Evolutionary conservation across 495 filamentous ascomycete species (phyloP).

Genomic region (Immersiella caudata): DNA sequence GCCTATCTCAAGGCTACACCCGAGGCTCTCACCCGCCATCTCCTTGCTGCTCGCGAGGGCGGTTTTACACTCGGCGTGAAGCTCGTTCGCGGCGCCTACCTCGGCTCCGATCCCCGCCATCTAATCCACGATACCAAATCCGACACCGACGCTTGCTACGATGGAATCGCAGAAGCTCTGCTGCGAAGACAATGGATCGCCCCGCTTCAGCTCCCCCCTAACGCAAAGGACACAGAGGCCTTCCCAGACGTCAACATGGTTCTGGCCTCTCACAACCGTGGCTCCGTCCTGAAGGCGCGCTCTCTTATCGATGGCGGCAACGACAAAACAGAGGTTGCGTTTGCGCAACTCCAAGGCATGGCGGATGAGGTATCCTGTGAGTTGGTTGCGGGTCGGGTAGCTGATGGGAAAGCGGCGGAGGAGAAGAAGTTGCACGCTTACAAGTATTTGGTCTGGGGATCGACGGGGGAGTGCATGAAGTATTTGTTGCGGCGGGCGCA

Average conservation of each 20-base stretch:
- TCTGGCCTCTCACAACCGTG: constrained; percentile 91
- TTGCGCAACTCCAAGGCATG: constrained; percentile 95
- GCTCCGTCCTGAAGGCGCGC: constrained; percentile 73
- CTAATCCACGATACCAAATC: constrained; percentile 80
- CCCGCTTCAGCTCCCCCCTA: constrained; percentile 41
- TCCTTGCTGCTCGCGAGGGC: constrained; percentile 64
- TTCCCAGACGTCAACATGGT: constrained; percentile 73
- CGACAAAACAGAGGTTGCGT: constrained; percentile 65
- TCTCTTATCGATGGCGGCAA: constrained; percentile 36
- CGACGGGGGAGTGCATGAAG: constrained; percentile 89
- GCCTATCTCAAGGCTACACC: constrained; percentile 79
- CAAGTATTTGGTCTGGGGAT: constrained; percentile 93
- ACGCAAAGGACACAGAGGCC: constrained; percentile 31
- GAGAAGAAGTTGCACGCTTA: constrained; percentile 61
- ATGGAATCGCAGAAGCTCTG: constrained; percentile 42
- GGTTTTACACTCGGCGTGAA: constrained; percentile 85
- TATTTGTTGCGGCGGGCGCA: constrained; percentile 83
- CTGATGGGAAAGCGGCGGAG: neutral
- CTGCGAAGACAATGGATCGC: constrained; percentile 50
- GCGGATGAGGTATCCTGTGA: constrained; percentile 91
- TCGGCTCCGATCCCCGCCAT: constrained; percentile 75
- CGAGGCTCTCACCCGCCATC: constrained; percentile 63
- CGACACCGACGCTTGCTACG: constrained; percentile 62
- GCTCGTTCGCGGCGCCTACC: constrained; percentile 89
- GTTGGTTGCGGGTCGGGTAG: constrained; percentile 55